Conservation (phyloP, 2,329 filamentous ascomycete species). For the Teratosphaeria nubilosa region DNA sequence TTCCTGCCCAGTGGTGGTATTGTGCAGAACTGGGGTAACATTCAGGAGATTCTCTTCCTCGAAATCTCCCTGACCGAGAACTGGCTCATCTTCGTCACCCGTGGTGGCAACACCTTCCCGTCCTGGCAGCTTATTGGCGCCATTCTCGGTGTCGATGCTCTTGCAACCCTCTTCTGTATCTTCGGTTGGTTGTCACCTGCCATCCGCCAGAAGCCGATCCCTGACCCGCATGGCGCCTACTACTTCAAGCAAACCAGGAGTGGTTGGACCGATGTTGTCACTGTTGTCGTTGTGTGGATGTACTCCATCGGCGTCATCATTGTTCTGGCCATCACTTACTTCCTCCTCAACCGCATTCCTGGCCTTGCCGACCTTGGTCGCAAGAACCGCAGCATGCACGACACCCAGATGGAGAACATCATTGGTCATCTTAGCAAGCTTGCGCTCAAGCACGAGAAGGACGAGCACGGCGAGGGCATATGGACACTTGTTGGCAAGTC, state of each 20-base stretch:
- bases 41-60: constrained; percentile 57
- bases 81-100: constrained; percentile 46
- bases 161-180: constrained; percentile 63
- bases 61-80: constrained; percentile 44
- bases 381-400: constrained; percentile 50
- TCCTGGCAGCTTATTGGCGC: constrained; percentile 64
- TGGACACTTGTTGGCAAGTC: constrained; percentile 37
- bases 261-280: constrained; percentile 52
- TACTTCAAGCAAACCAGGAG: constrained; percentile 22
- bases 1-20: constrained; percentile 62
- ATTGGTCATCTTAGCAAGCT: constrained; percentile 55
- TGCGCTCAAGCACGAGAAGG: constrained; percentile 48
- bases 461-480: constrained; percentile 35
- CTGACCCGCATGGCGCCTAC: constrained; percentile 33
- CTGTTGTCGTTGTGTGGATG: constrained; percentile 54
- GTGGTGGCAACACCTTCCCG: constrained; percentile 59
- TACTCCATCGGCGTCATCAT: constrained; percentile 58
- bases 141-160: constrained; percentile 60
- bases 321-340: constrained; percentile 57
- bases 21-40: constrained; percentile 62
- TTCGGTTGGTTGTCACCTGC: constrained; percentile 63
- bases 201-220: constrained; percentile 28
- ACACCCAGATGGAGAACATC: constrained; percentile 57
- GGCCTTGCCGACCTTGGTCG: constrained; percentile 54
- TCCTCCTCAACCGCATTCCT: constrained; percentile 48